Base-by-base conservation (phyloP, 2,329 filamentous ascomycete genomes). In the Diaporthe aspalathi region DNA sequence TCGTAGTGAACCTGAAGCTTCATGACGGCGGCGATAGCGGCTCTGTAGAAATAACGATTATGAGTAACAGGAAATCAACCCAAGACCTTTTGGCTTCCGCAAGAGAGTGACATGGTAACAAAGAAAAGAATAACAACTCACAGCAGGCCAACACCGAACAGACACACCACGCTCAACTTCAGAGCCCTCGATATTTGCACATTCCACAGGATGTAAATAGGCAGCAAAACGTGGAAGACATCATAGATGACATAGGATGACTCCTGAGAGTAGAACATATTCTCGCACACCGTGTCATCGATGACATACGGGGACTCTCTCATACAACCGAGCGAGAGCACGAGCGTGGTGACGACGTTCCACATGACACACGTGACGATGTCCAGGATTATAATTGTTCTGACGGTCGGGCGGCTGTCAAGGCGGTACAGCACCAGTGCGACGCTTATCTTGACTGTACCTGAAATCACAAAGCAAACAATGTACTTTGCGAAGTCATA, bases 121-220 rank as follows among this genome's bases (percentile, higher is more conserved):
- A 22, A 17, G 29, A 16, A 17, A 29, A 17, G n/a, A 24, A 20
- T 9, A n/a, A 4, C 6, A n/a, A 69, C 72, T 73, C 32, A 73
- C 72, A 73, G 57, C 12, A 73, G 52, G n/a, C 72, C 72, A 47
- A 73, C 53, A 50, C 65, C 35, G 40, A 73, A 73, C 14, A 73
- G 52, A 11, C 56, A 57, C 12, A 73, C 60, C 11, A 73, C 70
- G 29, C 50, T 63, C 57, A 54, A 65, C 35, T 71, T 73, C 27
- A 71, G 66, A 24, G 56, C 45, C 17, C 24, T 67, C 4, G 32
- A 52, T 24, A 73, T 57, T 35, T 71, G 65, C 2, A 73, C 66
- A n/a, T 70, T 67, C 72, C 72, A 73, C 11, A 73, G n/a, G 17
- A 73, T 73, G 22, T 71, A 38, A 2, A 73, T 70, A 11, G 72